Base-by-base conservation (phyloP, 176 grass and related monocot species). In the Oryza longistaminata region DNA sequence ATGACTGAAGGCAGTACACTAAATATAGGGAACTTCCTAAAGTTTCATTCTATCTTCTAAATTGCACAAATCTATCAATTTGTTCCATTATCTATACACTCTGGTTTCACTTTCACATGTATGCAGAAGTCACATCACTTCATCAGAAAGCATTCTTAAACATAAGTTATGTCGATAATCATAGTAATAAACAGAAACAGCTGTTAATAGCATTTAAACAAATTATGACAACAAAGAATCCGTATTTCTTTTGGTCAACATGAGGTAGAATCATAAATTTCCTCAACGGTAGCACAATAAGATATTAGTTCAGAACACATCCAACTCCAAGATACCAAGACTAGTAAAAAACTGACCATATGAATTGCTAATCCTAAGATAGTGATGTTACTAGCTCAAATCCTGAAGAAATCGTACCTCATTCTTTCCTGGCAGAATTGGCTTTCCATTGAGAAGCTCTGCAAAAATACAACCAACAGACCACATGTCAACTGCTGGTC, bases 401-500 rank as follows among this genome's bases (percentile, higher is more conserved):
- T 52, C 40, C n/a, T 76, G 9, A 76, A 45, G 52, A 66, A 89
- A 86, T 37, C 46, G 85, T 83, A 97, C 92, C 81, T 98, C 95
- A 74, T 93, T 95, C 82, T 98, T 98, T 87, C 95, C 95, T 53
- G 89, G 89, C 44, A 98, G 83, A 66, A 98, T 92, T 69, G 93
- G 95, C 83, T 92, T 98, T 82, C 93, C 91, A 86, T 90, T 79
- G 27, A 98, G 87, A 70, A 98, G 91, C 86, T 98, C 95, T 31
- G 92, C 95, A 88, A 98, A 93, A 79, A 98, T 95, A 76, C 95
- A 98, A 93, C 95, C 95, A 43, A 97, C 95, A 33, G 95, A 98
- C 95, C 95, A 98, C 93, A 98, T 98, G 80, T 98, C 95, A 79
- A 98, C 93, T 43, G 91, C 87, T 52, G 95, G 91, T 74, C 95